Percentiles rank a stretch among this genome's conserved stretches.
These are phyloP conservation scores for Fraxinus pennsylvanica DNA, from an alignment of 257 asterid species.

Conservation along the genomic window DNA sequence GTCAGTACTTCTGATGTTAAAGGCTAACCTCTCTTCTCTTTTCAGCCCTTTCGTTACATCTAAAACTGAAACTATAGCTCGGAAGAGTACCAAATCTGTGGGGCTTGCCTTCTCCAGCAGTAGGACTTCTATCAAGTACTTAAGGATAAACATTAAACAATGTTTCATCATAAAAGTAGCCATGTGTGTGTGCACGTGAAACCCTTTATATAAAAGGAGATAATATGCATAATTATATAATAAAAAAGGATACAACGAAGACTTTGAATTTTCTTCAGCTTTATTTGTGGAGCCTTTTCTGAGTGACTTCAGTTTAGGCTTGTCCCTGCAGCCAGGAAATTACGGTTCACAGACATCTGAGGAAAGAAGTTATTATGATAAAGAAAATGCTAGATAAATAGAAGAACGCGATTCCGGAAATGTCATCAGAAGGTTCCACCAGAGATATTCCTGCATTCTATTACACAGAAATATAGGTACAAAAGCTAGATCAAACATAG, in stretches of 20 bases:
- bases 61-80: conserved; percentile 73
- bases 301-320: conserved; percentile 23
- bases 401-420: conserved; percentile 1
- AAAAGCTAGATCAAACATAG: conserved; percentile 11
- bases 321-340: conserved; percentile 28
- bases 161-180: conserved; percentile 11
- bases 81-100: conserved; percentile 77
- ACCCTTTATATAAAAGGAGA: conserved; percentile 4
- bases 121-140: conserved; percentile 57
- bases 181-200: background rate
- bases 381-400: conserved; percentile 1
- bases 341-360: background rate
- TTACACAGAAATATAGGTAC: background rate
- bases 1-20: conserved; percentile 12
- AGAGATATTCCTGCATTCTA: conserved; percentile 14
- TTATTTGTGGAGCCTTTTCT: conserved; percentile 28
- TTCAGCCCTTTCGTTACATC: conserved; percentile 95
- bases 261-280: conserved; percentile 22
- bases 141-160: conserved; percentile 47
- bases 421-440: conserved; percentile 14
- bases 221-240: background rate
- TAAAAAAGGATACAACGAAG: conserved; percentile 29
- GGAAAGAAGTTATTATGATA: background rate
- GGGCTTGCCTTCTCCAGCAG: conserved; percentile 61
- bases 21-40: conserved; percentile 82